Base-by-base conservation (phyloP, 306 rosid species). In the Corylus avellana region DNA sequence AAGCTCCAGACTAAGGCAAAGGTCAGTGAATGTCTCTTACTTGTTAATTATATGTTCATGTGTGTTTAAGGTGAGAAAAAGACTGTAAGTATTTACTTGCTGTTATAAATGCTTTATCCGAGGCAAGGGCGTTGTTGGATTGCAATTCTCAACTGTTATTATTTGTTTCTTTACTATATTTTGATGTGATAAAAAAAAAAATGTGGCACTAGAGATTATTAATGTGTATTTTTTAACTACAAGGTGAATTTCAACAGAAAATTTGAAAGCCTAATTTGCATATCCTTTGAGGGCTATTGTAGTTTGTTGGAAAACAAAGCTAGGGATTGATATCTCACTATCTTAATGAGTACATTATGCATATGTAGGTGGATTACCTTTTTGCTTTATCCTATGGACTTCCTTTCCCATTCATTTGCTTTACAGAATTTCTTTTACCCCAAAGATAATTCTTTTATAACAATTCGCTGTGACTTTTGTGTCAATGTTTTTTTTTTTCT, bases 1-100 rank as follows among this genome's bases (percentile, higher is more conserved):
- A 91, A 89, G 75, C 75, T 92, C 32, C 94, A 89, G 80, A 37
- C 75, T 13, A 95, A 95, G 81, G 92, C 98, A 7, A 85, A 89
- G 98, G 98, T 92, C 57, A 56, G 84, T 77, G n/a, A 54, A 42
- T 2, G 44, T 59, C 47, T 42, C 72, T 47, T 17, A 16, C 12
- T 67, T 11, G 7, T 39, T 44, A 39, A 35, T 7, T 42, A 42
- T 67, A 67, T 42, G 12, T 67, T 67, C 29, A 9, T 8, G 22
- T 64, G 25, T 64, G 20, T 35, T 62, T 35, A 2, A 64, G 25
- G 48, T 12, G 8, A 66, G 48, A 37, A 25, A 57, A 66, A 66
- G 13, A 4, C 12, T 67, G 13, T 29, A 67, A 39, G 8, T n/a
- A 18, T 8, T 42, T 67, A n/a, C 49, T 8, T 39, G 48, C 29